A percentile compares a stretch with the other conserved stretches of the same genome.
Conservation (phyloP, 106 monocot genomes). For the Dendrobium nobile region DNA sequence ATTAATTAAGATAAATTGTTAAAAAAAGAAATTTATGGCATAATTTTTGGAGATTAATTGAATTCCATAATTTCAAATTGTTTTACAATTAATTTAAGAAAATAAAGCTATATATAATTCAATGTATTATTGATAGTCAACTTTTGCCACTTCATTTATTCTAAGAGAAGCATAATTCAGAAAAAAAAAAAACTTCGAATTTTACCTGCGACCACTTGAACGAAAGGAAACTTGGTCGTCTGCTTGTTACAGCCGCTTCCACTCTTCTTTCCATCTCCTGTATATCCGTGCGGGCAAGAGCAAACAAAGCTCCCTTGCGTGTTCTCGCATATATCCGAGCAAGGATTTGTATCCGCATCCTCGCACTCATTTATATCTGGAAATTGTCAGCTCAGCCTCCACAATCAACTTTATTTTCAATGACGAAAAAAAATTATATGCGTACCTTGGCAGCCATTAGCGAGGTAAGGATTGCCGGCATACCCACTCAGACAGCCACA, state of each 20-base stretch:
- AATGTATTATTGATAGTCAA: too few relatives aligned
- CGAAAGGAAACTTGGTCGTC: slow-evolving; percentile 16
- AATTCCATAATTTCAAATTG: too few relatives aligned
- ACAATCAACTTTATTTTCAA: neutral
- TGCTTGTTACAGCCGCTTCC: slow-evolving; percentile 37
- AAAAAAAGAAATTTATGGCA: too few relatives aligned
- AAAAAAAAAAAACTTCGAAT: too few relatives aligned
- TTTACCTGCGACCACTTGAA: slow-evolving; percentile 31
- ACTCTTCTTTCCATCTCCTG: slow-evolving; percentile 33
- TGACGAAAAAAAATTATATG: neutral
- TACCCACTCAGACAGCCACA: slow-evolving; percentile 34
- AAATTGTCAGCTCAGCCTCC: neutral
- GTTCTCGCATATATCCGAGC: slow-evolving; percentile 33
- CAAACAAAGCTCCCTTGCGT: slow-evolving; percentile 33
- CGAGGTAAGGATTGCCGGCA: slow-evolving; percentile 42
- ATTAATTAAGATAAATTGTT: too few relatives aligned
- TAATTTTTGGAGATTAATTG: too few relatives aligned
- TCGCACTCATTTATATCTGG: slow-evolving; percentile 60
- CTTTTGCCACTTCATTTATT: too few relatives aligned
- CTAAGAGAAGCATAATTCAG: too few relatives aligned
- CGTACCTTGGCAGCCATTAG: slow-evolving; percentile 40
- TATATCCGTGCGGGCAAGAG: slow-evolving; percentile 29
- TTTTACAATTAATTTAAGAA: too few relatives aligned
- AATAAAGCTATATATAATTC: too few relatives aligned
- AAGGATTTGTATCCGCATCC: slow-evolving; percentile 20